Evolutionary conservation across 23 red algal species (phyloP).

Genomic region (Gracilaria gracilis): DNA sequence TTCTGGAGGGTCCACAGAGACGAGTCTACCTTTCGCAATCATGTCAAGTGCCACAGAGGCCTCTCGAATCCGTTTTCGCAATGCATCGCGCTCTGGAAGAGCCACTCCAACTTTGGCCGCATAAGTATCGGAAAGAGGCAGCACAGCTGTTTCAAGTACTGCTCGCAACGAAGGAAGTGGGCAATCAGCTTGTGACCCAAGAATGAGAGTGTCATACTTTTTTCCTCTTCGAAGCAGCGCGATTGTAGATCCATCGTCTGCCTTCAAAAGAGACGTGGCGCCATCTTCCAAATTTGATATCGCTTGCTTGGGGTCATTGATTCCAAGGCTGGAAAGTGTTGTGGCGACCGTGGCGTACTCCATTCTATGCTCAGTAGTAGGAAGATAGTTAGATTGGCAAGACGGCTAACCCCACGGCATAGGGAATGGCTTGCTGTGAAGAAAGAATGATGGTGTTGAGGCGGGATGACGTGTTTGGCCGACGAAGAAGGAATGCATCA

Average conservation of each 20-base stretch:
- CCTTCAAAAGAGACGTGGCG: slow-evolving; percentile 13
- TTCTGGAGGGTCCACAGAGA: slow-evolving; percentile 44
- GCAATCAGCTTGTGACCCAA: slow-evolving; percentile 41
- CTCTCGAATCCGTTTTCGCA: slow-evolving; percentile 65
- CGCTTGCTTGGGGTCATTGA: slow-evolving; percentile 25
- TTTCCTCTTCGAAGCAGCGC: slow-evolving; percentile 51
- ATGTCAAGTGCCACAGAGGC: slow-evolving; percentile 67
- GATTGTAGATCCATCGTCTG: slow-evolving; percentile 27
- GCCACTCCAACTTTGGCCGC: slow-evolving; percentile 71
- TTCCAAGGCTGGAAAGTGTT: slow-evolving; percentile 27
- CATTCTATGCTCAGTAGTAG: slow-evolving; percentile 10
- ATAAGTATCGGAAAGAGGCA: slow-evolving; percentile 67
- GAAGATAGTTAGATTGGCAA: not conserved
- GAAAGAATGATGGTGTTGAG: not conserved
- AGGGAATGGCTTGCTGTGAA: not conserved
- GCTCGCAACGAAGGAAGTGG: slow-evolving; percentile 49
- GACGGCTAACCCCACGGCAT: not conserved
- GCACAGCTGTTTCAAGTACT: slow-evolving; percentile 52
- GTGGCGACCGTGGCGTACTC: slow-evolving; percentile 24
- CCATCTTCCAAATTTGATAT: slow-evolving; percentile 64
- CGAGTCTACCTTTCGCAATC: slow-evolving; percentile 57
- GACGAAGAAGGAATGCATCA: not conserved
- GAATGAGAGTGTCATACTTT: slow-evolving; percentile 59
- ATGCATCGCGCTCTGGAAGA: slow-evolving; percentile 33
- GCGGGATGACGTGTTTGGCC: not conserved